Percentiles rank a stretch among this genome's conserved stretches.
Evolutionary conservation across 257 asterid genomes (phyloP).

Genomic region (Perilla frutescens): DNA sequence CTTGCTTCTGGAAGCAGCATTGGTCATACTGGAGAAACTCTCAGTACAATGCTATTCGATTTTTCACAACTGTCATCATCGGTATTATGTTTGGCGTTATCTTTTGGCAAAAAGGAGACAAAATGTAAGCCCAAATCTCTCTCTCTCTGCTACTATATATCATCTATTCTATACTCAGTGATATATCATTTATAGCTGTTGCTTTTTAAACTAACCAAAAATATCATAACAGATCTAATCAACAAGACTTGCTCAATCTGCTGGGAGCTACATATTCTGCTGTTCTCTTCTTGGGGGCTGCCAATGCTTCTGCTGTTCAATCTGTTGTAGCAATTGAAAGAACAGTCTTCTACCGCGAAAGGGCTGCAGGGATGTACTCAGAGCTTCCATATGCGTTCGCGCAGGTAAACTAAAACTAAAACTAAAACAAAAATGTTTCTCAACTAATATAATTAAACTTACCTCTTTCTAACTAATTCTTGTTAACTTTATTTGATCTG

Average conservation of each 20-base stretch:
- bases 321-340: constrained; percentile 75
- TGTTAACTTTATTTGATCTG: constrained; percentile 8
- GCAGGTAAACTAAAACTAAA: constrained; percentile 50
- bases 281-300: constrained; percentile 78
- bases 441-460: not conserved
- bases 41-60: constrained; percentile 59
- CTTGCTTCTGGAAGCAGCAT: constrained; percentile 58
- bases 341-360: constrained; percentile 85
- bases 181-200: not conserved
- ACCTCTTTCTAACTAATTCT: not conserved
- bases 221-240: constrained; percentile 50
- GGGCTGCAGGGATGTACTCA: constrained; percentile 93
- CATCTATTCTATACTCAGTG: not conserved
- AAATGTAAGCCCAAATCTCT: constrained; percentile 40
- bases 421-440: not conserved
- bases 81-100: constrained; percentile 63
- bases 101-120: constrained; percentile 54
- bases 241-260: constrained; percentile 75
- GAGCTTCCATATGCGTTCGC: constrained; percentile 87
- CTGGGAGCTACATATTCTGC: constrained; percentile 90
- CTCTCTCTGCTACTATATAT: not conserved
- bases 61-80: constrained; percentile 41
- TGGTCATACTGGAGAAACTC: constrained; percentile 66
- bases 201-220: not conserved
- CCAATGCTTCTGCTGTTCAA: constrained; percentile 79